Evolutionary conservation across 2,329 filamentous ascomycete genomes (phyloP), one percentile per base, ranked within the genome.

Genomic region (Epicoccum nigrum): DNA sequence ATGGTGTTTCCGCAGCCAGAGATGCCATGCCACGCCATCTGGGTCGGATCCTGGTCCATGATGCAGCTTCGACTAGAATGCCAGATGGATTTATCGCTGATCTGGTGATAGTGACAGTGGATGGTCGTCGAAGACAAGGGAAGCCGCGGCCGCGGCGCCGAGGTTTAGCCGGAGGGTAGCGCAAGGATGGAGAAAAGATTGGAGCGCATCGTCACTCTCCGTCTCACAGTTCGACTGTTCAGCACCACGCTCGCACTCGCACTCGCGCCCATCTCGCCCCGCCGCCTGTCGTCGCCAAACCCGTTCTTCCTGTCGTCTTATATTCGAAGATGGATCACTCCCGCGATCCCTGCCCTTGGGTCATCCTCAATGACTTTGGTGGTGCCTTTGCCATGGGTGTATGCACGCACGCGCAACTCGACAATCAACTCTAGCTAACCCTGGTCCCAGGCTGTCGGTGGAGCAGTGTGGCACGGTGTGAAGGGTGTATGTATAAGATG

Each of bases 341-440:
- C 59, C 85, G 94, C 79, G 94, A 97, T 77, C 94, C 94, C 58
- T 97, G 94, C 78, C 94, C 94, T 49, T 97, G 88, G 87, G 92
- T 97, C 70, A 89, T 94, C 61, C 83, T 97, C 63, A 96, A 92
- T 78, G 94, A 99, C 79, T 97, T 97, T 74, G 94, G 94, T 58
- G 94, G 94, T 78, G 94, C 93, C 51, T 97, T 97, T 70, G 87
- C 85, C 72, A 97, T 97, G 93, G 93, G 93, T 67, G 91, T 94
- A 89, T 61, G 89, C 81, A 20, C 58, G 46, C 31, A 13, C 27
- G 47, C 46, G 38, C 39, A 32, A 42, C 33, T 32, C 32, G 27
- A 15, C 30, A 17, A 28, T 32, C 12, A 37, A 7, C 46, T 48
- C 21, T 41, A 54, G 57, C 54, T 63, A 43, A 63, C 38, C 20